These are phyloP conservation scores for Fusarium incarnatum DNA, from an alignment of 2,329 filamentous ascomycete genomes.

Conservation along the genomic window DNA sequence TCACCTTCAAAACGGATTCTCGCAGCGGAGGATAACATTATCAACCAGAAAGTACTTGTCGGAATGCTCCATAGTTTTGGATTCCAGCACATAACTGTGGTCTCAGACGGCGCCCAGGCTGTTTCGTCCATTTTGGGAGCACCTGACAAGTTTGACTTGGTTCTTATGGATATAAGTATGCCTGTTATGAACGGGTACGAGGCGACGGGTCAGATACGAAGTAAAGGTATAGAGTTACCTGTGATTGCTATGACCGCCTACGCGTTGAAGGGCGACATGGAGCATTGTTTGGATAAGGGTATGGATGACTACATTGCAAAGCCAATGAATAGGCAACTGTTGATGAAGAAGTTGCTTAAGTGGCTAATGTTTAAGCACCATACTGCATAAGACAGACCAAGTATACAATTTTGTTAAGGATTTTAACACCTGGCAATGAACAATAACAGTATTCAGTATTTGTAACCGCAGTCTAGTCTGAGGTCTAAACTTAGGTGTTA, in stretches of 20 bases:
- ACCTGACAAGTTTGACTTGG: not conserved
- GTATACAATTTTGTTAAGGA: too few relatives aligned
- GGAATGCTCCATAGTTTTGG: constrained; percentile 13
- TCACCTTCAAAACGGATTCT: not conserved
- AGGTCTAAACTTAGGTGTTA: too few relatives aligned
- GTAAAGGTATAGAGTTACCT: not conserved
- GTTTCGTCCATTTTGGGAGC: not conserved
- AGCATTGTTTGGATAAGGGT: constrained; percentile 5
- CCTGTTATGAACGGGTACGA: constrained; percentile 9
- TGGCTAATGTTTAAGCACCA: not conserved
- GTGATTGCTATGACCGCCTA: constrained; percentile 15
- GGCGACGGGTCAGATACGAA: not conserved
- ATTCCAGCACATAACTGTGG: constrained; percentile 1
- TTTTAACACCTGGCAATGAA: too few relatives aligned
- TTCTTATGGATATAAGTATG: constrained; percentile 21
- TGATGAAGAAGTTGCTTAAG: constrained; percentile 6
- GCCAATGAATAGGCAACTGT: constrained; percentile 2
- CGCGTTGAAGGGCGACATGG: constrained; percentile 9
- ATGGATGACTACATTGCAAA: constrained; percentile 15
- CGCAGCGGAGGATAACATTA: not conserved
- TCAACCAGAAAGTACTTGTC: constrained; percentile 7
- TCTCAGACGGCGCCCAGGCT: constrained; percentile 5
- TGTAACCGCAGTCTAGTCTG: too few relatives aligned
- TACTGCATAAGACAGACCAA: too few relatives aligned
- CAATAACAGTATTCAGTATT: too few relatives aligned